Evolutionary conservation across 2,329 filamentous ascomycete species (phyloP).

Genomic region (Hypomyces rosellus): DNA sequence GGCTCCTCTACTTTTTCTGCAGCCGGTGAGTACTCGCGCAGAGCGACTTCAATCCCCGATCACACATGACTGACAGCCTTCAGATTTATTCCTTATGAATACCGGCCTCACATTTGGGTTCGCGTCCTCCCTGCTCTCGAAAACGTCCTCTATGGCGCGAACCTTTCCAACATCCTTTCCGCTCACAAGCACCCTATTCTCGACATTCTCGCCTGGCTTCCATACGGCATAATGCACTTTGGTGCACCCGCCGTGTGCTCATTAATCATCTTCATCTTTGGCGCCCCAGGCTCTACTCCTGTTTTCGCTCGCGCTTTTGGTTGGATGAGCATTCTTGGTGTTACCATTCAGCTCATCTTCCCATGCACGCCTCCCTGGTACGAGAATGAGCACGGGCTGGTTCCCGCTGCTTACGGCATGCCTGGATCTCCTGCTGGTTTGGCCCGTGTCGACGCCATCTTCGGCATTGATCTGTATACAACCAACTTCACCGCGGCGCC

Average conservation of each 20-base stretch:
- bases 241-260: slow-evolving; percentile 77
- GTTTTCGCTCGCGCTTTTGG: slow-evolving; percentile 84
- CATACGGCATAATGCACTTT: slow-evolving; percentile 88
- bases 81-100: slow-evolving; percentile 84
- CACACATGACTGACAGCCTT: background rate
- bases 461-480: slow-evolving; percentile 88
- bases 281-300: slow-evolving; percentile 75
- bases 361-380: slow-evolving; percentile 97
- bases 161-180: slow-evolving; percentile 91
- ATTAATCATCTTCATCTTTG: slow-evolving; percentile 77
- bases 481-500: slow-evolving; percentile 86
- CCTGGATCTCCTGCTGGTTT: slow-evolving; percentile 82
- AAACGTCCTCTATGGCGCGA: slow-evolving; percentile 93
- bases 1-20: slow-evolving; percentile 86
- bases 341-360: slow-evolving; percentile 82
- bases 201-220: slow-evolving; percentile 86
- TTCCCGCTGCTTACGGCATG: slow-evolving; percentile 89
- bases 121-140: slow-evolving; percentile 89
- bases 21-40: slow-evolving; percentile 64
- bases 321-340: slow-evolving; percentile 85
- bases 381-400: slow-evolving; percentile 84
- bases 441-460: slow-evolving; percentile 80
- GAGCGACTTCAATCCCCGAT: background rate
- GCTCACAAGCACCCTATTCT: slow-evolving; percentile 78
- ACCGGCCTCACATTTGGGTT: slow-evolving; percentile 90